Percentiles rank a stretch among this genome's conserved stretches.
These are phyloP conservation scores for Hypsizygus marmoreus DNA, from an alignment of 768 basidiomycete genomes.

Conservation along the genomic window DNA sequence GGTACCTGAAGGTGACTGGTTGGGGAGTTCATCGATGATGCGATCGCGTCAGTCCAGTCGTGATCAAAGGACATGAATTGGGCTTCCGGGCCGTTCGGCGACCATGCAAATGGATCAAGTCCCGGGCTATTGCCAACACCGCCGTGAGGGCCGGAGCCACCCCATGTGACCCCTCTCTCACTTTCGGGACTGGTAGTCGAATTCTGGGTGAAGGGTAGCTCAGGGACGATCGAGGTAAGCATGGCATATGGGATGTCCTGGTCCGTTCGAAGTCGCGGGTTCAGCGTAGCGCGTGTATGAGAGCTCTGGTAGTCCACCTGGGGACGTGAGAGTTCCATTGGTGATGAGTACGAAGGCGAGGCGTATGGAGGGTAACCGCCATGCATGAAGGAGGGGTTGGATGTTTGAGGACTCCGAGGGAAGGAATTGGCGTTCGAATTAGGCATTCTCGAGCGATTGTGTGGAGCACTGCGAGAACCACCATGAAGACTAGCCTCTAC, in stretches of 20 bases:
- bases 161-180: slow-evolving; percentile 13
- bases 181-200: slow-evolving; percentile 1
- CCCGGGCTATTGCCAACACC: slow-evolving; percentile 10
- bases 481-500: neutral
- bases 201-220: slow-evolving; percentile 8
- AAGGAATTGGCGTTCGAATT: slow-evolving; percentile 1
- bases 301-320: slow-evolving; percentile 10
- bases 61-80: slow-evolving; percentile 29
- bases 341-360: slow-evolving; percentile 8
- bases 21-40: slow-evolving; percentile 26
- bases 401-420: neutral
- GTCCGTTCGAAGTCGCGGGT: slow-evolving; percentile 10
- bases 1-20: slow-evolving; percentile 8
- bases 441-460: slow-evolving; percentile 11
- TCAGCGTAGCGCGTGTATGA: slow-evolving; percentile 5
- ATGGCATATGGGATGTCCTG: slow-evolving; percentile 14
- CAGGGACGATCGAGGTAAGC: slow-evolving; percentile 10
- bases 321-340: slow-evolving; percentile 4
- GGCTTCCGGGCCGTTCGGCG: slow-evolving; percentile 17
- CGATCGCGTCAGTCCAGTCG: slow-evolving; percentile 28
- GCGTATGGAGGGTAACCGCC: slow-evolving; percentile 9
- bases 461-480: slow-evolving; percentile 4
- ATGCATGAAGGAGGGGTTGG: slow-evolving; percentile 1
- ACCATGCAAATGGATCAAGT: slow-evolving; percentile 25
- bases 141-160: slow-evolving; percentile 5